phyloP scores from a whole-genome alignment of 495 filamentous ascomycete genomes.

The Pseudomonodictys pantanalensis region DNA sequence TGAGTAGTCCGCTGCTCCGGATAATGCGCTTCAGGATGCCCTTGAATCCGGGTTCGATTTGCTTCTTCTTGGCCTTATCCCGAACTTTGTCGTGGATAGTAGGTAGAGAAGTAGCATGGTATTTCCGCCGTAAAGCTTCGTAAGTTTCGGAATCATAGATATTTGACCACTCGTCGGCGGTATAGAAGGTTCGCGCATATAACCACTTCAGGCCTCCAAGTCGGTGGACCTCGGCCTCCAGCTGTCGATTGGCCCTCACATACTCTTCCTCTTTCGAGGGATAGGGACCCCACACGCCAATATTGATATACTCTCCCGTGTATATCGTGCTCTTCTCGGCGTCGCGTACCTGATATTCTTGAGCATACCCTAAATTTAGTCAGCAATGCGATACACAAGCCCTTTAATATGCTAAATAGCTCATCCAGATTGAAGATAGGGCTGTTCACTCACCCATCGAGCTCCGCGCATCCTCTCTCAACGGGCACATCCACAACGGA shows the following conservation, averaged over 20 bases:
- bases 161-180: conserved; percentile 54
- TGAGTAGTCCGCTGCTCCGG: neutral
- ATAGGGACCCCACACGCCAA: conserved; percentile 55
- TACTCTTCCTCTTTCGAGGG: conserved; percentile 48
- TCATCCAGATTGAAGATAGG: no score
- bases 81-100: conserved; percentile 56
- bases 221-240: conserved; percentile 64
- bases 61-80: neutral
- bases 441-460: no score
- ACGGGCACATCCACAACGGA: conserved; percentile 61
- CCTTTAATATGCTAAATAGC: no score
- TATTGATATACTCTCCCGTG: conserved; percentile 40
- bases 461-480: conserved; percentile 29
- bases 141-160: conserved; percentile 52
- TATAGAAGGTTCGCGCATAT: conserved; percentile 58
- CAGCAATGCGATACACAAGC: no score
- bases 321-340: neutral
- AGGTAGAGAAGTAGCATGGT: conserved; percentile 50
- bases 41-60: neutral
- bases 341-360: neutral
- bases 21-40: conserved; percentile 1
- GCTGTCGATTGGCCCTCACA: conserved; percentile 52
- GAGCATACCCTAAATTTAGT: no score
- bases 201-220: conserved; percentile 66
- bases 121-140: conserved; percentile 50